phyloP scores from a whole-genome alignment of 768 basidiomycete genomes.

The Macrocybe gigantea region DNA sequence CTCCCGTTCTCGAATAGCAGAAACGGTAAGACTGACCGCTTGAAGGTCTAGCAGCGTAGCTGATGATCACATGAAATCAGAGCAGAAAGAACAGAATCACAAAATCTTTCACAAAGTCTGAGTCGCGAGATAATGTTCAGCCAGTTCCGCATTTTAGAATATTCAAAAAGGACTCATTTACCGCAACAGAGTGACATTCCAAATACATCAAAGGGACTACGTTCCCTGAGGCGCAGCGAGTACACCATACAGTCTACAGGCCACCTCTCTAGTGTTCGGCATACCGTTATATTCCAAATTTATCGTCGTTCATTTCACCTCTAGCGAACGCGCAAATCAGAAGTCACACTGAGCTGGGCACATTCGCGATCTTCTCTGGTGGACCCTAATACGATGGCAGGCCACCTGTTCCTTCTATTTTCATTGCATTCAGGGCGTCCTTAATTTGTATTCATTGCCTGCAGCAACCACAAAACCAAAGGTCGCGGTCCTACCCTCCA shows the following conservation, averaged over 20 bases:
- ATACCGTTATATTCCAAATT: background rate
- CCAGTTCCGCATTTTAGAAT: background rate
- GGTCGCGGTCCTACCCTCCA: conserved; percentile 7
- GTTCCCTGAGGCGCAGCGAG: conserved; percentile 1
- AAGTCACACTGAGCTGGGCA: no score
- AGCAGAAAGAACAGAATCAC: no score
- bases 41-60: no score
- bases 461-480: background rate
- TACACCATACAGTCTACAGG: background rate
- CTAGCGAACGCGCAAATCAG: background rate
- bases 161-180: background rate
- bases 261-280: background rate
- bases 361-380: no score
- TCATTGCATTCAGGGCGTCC: background rate
- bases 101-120: no score
- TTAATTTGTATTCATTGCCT: background rate
- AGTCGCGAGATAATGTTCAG: no score
- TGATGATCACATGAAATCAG: no score
- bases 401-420: no score
- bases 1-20: no score
- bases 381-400: no score
- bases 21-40: no score
- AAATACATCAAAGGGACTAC: background rate
- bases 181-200: background rate
- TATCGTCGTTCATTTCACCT: background rate